Evolutionary conservation across 768 basidiomycete genomes (phyloP).

Genomic region (Cubamyces sp.): DNA sequence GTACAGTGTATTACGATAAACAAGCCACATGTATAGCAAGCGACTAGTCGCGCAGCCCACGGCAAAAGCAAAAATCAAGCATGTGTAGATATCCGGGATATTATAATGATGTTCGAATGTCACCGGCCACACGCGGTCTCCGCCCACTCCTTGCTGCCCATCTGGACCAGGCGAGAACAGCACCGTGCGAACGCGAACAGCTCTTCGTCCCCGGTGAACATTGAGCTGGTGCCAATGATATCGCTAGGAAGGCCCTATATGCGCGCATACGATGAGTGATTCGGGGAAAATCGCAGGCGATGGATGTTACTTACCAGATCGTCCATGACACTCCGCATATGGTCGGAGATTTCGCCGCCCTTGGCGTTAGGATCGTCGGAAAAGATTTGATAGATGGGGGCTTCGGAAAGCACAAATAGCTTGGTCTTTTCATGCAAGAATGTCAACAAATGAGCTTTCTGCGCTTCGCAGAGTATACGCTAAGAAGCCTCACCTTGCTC

Average conservation of each 20-base stretch:
- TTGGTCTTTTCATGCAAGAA: conserved; percentile 60
- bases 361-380: conserved; percentile 60
- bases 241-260: conserved; percentile 76
- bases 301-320: conserved; percentile 66
- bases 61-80: not conserved
- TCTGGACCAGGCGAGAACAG: conserved; percentile 83
- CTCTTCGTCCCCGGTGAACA: conserved; percentile 97
- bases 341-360: conserved; percentile 62
- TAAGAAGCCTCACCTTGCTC: conserved; percentile 60
- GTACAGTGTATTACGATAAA: no score
- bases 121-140: conserved; percentile 44
- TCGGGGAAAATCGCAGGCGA: not conserved
- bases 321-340: conserved; percentile 94
- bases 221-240: conserved; percentile 78
- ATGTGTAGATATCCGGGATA: conserved; percentile 6
- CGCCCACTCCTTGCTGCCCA: conserved; percentile 91
- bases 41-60: not conserved
- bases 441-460: no score
- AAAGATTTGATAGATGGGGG: conserved; percentile 89
- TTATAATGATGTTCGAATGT: not conserved
- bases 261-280: not conserved
- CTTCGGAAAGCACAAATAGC: conserved; percentile 90
- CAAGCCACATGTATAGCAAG: no score
- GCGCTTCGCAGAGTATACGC: no score
- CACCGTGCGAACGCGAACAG: conserved; percentile 96